Percentiles rank a stretch among this genome's conserved stretches.
Conservation (phyloP, 352 stramenopile genomes). For the Globisporangium spiculum region DNA sequence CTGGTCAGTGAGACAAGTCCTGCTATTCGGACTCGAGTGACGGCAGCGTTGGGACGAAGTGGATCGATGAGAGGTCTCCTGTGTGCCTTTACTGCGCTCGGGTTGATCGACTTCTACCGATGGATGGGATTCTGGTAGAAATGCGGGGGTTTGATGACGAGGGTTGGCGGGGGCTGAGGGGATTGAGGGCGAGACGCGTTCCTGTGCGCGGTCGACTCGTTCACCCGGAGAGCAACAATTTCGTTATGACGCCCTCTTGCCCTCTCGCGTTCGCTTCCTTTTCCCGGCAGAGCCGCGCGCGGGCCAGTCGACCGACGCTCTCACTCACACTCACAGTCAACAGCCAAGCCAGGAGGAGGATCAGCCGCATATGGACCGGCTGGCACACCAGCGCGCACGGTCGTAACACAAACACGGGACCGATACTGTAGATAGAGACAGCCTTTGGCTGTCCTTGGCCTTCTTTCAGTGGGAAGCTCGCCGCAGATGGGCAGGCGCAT, state of each 20-base stretch:
- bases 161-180: neutral
- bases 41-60: neutral
- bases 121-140: neutral
- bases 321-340: neutral
- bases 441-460: neutral
- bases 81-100: neutral
- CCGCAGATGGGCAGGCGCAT: slow-evolving; percentile 17
- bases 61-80: neutral
- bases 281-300: neutral
- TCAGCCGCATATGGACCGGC: slow-evolving; percentile 8
- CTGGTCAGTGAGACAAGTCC: slow-evolving; percentile 12
- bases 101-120: neutral
- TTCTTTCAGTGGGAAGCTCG: slow-evolving; percentile 12
- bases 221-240: slow-evolving; percentile 19
- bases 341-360: neutral
- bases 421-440: slow-evolving; percentile 12
- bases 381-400: slow-evolving; percentile 8
- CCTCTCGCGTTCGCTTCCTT: neutral
- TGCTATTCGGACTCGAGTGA: slow-evolving; percentile 16
- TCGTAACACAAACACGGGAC: slow-evolving; percentile 5
- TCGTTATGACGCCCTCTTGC: slow-evolving; percentile 15
- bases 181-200: slow-evolving; percentile 18
- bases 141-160: neutral
- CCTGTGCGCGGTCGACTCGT: slow-evolving; percentile 22
- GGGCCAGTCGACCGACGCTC: slow-evolving; percentile 5